These are phyloP conservation scores for Plasmodium coatneyi DNA, from an alignment of 169 alveolate species.

Conservation along the genomic window DNA sequence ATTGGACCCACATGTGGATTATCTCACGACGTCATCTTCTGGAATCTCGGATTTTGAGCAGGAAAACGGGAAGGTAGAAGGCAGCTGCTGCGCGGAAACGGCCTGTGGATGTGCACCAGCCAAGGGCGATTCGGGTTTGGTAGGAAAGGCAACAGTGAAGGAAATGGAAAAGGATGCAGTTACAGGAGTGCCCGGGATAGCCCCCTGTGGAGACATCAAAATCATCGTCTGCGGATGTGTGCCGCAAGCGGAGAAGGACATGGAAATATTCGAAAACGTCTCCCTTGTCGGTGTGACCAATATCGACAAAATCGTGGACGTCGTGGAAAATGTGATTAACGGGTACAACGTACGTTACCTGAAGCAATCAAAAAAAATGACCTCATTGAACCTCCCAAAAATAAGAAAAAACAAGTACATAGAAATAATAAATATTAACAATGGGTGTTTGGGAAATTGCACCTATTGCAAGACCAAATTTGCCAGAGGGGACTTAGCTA, in stretches of 20 bases:
- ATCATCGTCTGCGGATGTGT: conserved; percentile 96
- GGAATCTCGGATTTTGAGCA: conserved; percentile 37
- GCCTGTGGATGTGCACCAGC: not conserved
- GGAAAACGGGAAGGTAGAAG: not conserved
- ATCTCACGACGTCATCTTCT: conserved; percentile 53
- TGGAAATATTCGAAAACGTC: conserved; percentile 78
- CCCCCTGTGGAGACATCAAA: conserved; percentile 80
- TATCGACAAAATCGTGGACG: conserved; percentile 94
- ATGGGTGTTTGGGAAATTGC: conserved; percentile 99
- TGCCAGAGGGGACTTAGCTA: conserved; percentile 96
- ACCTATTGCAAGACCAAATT: conserved; percentile 99
- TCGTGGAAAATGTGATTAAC: conserved; percentile 95
- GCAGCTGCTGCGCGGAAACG: not conserved
- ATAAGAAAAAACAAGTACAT: conserved; percentile 95
- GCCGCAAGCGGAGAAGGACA: conserved; percentile 94
- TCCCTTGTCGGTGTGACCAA: conserved; percentile 90
- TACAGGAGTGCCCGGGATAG: not conserved
- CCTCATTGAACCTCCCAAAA: conserved; percentile 96
- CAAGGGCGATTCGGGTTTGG: not conserved
- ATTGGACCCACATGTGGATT: conserved; percentile 10
- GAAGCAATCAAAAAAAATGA: conserved; percentile 88
- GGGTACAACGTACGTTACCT: conserved; percentile 93
- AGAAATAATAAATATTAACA: conserved; percentile 91
- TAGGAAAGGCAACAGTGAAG: not conserved
- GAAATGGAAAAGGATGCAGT: not conserved